Evolutionary conservation across 2,329 filamentous ascomycete species (phyloP).

Genomic region (Fusarium sp.): DNA sequence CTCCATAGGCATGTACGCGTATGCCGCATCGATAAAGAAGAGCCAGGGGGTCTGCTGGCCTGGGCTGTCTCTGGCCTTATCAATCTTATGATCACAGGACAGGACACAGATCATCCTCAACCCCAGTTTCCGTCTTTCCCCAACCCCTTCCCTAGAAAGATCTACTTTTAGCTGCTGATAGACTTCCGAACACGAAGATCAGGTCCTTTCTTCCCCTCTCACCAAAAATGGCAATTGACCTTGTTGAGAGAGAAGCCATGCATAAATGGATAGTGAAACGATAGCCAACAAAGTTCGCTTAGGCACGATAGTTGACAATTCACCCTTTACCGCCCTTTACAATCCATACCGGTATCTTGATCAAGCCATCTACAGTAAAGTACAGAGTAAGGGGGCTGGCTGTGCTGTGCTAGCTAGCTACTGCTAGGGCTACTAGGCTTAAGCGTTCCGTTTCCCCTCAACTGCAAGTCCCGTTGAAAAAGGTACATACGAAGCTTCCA

Average conservation of each 20-base stretch:
- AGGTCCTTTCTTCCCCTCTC: constrained; percentile 1
- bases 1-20: constrained; percentile 22
- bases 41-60: background rate
- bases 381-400: background rate
- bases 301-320: constrained; percentile 8
- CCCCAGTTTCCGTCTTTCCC: constrained; percentile 20
- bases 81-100: constrained; percentile 46
- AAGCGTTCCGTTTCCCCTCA: constrained; percentile 4
- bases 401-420: background rate
- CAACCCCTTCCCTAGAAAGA: constrained; percentile 12
- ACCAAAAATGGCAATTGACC: background rate
- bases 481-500: background rate
- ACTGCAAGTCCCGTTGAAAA: constrained; percentile 1
- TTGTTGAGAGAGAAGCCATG: constrained; percentile 11
- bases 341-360: background rate
- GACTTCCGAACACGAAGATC: constrained; percentile 24
- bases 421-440: background rate
- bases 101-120: constrained; percentile 35
- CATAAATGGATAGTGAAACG: background rate
- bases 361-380: constrained; percentile 13
- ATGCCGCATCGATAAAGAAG: constrained; percentile 20
- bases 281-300: constrained; percentile 21
- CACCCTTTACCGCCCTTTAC: constrained; percentile 33
- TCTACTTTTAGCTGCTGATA: constrained; percentile 32
- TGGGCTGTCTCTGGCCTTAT: constrained; percentile 28